A percentile compares a stretch with the other conserved stretches of the same genome.
Evolutionary conservation across 495 filamentous ascomycete species (phyloP).

Genomic region (Aspergillus steynii): DNA sequence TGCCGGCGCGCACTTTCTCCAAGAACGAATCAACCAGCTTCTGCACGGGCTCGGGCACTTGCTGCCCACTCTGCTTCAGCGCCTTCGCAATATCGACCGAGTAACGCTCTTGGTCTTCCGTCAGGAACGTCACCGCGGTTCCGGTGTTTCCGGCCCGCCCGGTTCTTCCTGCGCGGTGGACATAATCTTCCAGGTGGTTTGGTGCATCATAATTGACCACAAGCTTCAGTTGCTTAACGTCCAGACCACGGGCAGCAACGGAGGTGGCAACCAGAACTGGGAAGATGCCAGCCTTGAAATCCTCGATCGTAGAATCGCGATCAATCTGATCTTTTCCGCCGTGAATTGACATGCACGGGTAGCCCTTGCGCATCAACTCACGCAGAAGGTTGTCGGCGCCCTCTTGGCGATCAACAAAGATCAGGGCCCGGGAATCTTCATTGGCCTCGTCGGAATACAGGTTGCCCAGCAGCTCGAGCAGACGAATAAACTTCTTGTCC

Average conservation of each 20-base stretch:
- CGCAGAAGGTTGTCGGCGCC: constrained; percentile 82
- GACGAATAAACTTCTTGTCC: constrained; percentile 78
- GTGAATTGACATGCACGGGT: constrained; percentile 94
- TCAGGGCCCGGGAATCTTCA: constrained; percentile 83
- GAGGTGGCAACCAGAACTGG: constrained; percentile 93
- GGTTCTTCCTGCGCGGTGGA: constrained; percentile 92
- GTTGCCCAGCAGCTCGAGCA: constrained; percentile 85
- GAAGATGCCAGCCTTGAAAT: constrained; percentile 90
- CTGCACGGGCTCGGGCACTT: constrained; percentile 69
- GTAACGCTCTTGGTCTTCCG: constrained; percentile 86
- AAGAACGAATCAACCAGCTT: constrained; percentile 67
- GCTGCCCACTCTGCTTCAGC: constrained; percentile 84
- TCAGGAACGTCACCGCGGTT: constrained; percentile 93
- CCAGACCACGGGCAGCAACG: constrained; percentile 90
- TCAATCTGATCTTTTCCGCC: constrained; percentile 96
- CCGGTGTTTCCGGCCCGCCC: constrained; percentile 94
- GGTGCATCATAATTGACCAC: constrained; percentile 98
- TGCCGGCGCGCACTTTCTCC: constrained; percentile 89
- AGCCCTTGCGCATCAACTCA: constrained; percentile 83
- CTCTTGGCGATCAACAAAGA: constrained; percentile 96
- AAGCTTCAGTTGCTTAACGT: constrained; percentile 94
- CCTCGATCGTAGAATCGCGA: constrained; percentile 88
- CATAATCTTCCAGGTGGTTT: constrained; percentile 97
- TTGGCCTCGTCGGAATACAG: constrained; percentile 74
- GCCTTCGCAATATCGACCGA: constrained; percentile 90